These are phyloP conservation scores for Aspergillus sp. DNA, from an alignment of 2,329 filamentous ascomycete genomes.

Conservation along the genomic window DNA sequence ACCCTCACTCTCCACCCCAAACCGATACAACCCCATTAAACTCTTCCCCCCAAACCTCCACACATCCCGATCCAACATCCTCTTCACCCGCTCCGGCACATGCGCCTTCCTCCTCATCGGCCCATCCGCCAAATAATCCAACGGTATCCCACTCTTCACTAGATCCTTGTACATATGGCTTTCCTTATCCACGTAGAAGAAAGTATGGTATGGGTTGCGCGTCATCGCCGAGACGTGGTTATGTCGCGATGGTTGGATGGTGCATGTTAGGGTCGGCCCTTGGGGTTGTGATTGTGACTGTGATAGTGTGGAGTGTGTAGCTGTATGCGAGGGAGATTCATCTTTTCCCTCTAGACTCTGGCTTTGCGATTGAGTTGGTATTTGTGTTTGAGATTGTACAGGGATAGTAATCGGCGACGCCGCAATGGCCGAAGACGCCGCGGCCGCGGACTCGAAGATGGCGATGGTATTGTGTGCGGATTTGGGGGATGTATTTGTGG, in stretches of 20 bases:
- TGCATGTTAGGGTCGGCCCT: conserved; percentile 23
- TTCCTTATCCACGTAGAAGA: conserved; percentile 26
- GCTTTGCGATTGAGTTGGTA: neutral
- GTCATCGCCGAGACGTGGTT: conserved; percentile 31
- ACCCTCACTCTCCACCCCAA: conserved; percentile 3
- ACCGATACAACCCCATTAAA: conserved; percentile 22
- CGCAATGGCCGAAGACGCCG: conserved; percentile 35
- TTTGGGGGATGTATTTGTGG: conserved; percentile 25
- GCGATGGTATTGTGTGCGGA: conserved; percentile 29
- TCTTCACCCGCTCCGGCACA: conserved; percentile 22
- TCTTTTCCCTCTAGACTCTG: neutral
- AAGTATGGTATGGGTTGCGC: conserved; percentile 36
- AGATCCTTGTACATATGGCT: conserved; percentile 33
- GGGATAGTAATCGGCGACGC: conserved; percentile 28
- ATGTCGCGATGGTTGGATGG: conserved; percentile 29
- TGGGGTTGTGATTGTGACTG: neutral
- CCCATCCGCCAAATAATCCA: conserved; percentile 36
- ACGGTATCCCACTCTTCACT: conserved; percentile 27
- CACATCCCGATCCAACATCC: conserved; percentile 21
- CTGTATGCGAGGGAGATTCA: neutral
- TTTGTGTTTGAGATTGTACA: neutral
- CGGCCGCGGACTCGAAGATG: conserved; percentile 40
- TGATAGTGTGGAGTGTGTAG: neutral
- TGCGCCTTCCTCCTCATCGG: conserved; percentile 29
- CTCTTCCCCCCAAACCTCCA: conserved; percentile 28